Evolutionary conservation across 257 asterid species (phyloP), one percentile per base, ranked within the genome.

Genomic region (Primulina huaijiensis): DNA sequence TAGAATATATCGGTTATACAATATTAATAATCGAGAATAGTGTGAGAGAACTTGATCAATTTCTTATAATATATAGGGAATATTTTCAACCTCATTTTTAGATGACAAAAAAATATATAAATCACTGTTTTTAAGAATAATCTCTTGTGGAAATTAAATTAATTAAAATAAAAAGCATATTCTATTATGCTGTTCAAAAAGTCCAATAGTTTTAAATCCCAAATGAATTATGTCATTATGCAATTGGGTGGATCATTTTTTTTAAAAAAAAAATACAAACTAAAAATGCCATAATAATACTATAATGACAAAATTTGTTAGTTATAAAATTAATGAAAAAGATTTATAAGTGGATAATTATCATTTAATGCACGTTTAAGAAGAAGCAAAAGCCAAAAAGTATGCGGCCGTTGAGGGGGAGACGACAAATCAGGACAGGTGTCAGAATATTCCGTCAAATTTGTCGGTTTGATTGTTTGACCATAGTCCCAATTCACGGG

Each of bases 391-490:
- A n/a, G n/a, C n/a, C n/a, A n/a, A n/a, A 50, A 50, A 50, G 56
- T 16, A 16, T 5, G 21, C 4, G 57, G 21, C 16, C 31, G 16
- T 19, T 20, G 31, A 0, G 2, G 12, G 12, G 59, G 65, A 25
- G 33, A 61, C 30, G 35, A 55, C 64, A 78, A 60, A 78, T 0
- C 6, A 58, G 25, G 16, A 59, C 64, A 68, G 67, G 72, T 64
- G 71, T 62, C 75, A 79, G 58, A 68, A 23, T 62, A 52, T 69
- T 33, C 78, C 78, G 68, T 59, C 74, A 75, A 70, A 75, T 63
- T 33, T 73, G 62, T 76, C 72, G 61, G 84, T 75, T 82, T 64
- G 35, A 71, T 79, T 64, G 65, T 72, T 71, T 33, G 65, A 67
- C 74, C 67, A 46, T 60, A 72, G 75, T 64, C 52, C 66, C 46